Conservation (phyloP, 345 rosid species). For the Brassica juncea region DNA sequence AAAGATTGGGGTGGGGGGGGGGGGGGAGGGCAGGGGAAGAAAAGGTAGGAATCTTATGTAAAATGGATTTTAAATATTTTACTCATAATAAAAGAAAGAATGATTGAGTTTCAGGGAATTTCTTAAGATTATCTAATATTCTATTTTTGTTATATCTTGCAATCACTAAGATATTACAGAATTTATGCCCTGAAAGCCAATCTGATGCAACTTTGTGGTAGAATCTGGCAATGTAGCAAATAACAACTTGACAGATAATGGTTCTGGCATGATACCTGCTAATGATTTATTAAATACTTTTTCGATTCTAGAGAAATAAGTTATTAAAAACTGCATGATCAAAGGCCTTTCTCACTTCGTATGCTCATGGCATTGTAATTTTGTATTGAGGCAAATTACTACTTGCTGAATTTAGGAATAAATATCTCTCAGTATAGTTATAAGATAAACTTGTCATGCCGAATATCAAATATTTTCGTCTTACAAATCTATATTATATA, state of each 20-base stretch:
- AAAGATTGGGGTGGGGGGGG: conserved; percentile 44
- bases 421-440: not conserved
- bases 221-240: conserved; percentile 25
- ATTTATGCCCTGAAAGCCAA: conserved; percentile 32
- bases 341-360: not conserved
- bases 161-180: conserved; percentile 32
- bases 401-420: not conserved
- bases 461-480: not conserved
- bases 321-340: not conserved
- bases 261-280: conserved; percentile 29
- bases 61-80: conserved; percentile 32
- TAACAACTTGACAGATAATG: conserved; percentile 32
- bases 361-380: not conserved
- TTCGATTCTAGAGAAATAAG: not conserved
- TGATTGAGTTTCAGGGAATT: conserved; percentile 28
- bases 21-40: conserved; percentile 29
- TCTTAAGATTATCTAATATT: conserved; percentile 46
- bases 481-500: not conserved
- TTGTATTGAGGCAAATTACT: not conserved
- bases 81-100: conserved; percentile 40
- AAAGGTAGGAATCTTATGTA: conserved; percentile 35
- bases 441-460: not conserved
- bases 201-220: conserved; percentile 24
- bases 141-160: conserved; percentile 21
- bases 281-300: conserved; percentile 2